phyloP scores from a whole-genome alignment of 2,329 filamentous ascomycete genomes.

The Colletotrichum tabaci region DNA sequence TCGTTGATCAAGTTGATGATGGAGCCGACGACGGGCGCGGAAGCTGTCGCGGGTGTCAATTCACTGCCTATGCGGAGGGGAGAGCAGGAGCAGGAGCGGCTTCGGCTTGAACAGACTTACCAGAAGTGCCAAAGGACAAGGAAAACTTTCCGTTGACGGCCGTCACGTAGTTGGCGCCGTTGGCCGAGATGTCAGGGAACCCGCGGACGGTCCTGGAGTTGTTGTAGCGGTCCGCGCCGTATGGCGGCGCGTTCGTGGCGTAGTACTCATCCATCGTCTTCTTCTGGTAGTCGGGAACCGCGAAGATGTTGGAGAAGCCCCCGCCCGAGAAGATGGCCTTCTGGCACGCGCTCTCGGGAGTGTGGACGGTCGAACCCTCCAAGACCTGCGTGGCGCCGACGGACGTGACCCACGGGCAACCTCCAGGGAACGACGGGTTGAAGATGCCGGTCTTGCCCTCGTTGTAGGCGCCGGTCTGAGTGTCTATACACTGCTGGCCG shows the following conservation, averaged over 20 bases:
- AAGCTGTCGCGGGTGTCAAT: constrained; percentile 42
- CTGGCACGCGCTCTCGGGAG: constrained; percentile 61
- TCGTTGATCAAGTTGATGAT: constrained; percentile 54
- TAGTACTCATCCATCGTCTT: constrained; percentile 58
- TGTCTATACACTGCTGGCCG: constrained; percentile 53
- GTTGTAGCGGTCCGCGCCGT: constrained; percentile 62
- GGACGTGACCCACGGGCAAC: constrained; percentile 65
- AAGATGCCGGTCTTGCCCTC: constrained; percentile 54
- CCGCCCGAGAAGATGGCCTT: constrained; percentile 63
- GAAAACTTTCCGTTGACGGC: constrained; percentile 59
- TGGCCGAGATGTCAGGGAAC: constrained; percentile 64
- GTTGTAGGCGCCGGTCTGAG: constrained; percentile 49
- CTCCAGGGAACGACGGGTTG: constrained; percentile 62
- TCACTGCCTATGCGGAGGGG: not conserved
- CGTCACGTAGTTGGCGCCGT: constrained; percentile 60
- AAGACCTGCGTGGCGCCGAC: constrained; percentile 66
- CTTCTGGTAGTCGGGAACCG: constrained; percentile 63
- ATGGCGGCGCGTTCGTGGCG: constrained; percentile 56
- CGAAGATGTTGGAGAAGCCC: constrained; percentile 66
- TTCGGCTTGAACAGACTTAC: not conserved
- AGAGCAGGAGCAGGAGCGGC: no score
- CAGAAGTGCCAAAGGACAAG: constrained; percentile 65
- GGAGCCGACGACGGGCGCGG: constrained; percentile 52
- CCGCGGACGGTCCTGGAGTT: constrained; percentile 58
- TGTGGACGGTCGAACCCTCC: constrained; percentile 55